phyloP scores from a whole-genome alignment of 805 yeast species.

The Blastobotrys muscicola region DNA sequence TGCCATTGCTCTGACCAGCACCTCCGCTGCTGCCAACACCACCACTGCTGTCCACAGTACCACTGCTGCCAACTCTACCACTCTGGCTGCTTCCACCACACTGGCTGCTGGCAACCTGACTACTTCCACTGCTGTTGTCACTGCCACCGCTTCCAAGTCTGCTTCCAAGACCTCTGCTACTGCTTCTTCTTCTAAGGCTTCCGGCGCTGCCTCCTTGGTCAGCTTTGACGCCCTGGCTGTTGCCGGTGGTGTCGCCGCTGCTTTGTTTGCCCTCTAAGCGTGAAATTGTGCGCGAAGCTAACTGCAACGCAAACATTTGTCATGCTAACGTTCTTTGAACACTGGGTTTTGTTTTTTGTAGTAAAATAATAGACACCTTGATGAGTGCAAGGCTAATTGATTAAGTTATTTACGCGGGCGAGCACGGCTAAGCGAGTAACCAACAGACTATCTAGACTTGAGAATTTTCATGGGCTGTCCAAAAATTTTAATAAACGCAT shows the following conservation, averaged over 20 bases:
- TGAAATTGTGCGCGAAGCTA: neutral
- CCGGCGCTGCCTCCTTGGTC: conserved; percentile 5
- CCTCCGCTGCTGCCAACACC: conserved; percentile 3
- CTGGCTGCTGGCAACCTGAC: neutral
- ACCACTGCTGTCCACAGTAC: conserved; percentile 7
- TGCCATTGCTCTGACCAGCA: conserved; percentile 4
- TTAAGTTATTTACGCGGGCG: no score
- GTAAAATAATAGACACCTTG: no score
- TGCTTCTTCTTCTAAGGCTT: conserved; percentile 2
- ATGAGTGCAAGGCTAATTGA: no score
- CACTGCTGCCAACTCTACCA: conserved; percentile 10
- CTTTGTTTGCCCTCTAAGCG: conserved; percentile 9
- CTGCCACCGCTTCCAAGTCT: neutral
- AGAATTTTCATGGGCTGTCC: no score
- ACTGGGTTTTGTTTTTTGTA: no score
- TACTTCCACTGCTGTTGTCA: neutral
- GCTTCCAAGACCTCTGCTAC: conserved; percentile 1
- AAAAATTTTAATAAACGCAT: no score
- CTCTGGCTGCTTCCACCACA: neutral
- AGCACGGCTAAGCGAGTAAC: no score
- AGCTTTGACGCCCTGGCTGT: conserved; percentile 6
- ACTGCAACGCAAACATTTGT: no score
- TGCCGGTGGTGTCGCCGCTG: conserved; percentile 12
- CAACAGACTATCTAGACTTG: no score
- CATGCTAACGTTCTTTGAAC: neutral